A percentile compares a stretch with the other conserved stretches of the same genome.
phyloP scores from a whole-genome alignment of 164 flowering plant species.

The Cinnamomum chago region DNA sequence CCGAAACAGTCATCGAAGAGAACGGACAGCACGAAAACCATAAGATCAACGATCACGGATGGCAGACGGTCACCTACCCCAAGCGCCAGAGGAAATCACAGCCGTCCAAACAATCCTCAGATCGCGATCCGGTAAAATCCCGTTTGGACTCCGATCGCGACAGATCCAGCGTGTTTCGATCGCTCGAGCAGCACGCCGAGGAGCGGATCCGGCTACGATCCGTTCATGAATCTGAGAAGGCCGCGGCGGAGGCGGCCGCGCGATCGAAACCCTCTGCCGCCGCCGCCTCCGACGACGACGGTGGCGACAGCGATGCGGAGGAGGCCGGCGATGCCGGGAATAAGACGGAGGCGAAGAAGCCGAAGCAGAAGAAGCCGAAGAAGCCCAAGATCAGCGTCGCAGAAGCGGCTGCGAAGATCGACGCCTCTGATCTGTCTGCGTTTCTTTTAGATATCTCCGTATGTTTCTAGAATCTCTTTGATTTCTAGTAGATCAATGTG shows the following conservation, averaged over 20 bases:
- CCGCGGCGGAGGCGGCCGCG: conserved; percentile 17
- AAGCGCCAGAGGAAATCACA: conserved; percentile 38
- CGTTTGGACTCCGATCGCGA: background rate
- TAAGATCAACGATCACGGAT: conserved; percentile 48
- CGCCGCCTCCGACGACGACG: conserved; percentile 15
- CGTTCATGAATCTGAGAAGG: conserved; percentile 29
- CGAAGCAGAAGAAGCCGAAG: conserved; percentile 40
- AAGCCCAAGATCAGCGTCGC: conserved; percentile 44
- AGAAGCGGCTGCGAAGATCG: conserved; percentile 46
- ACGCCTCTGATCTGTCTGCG: conserved; percentile 32
- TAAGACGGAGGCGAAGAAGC: conserved; percentile 24
- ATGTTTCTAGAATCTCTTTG: conserved; percentile 11
- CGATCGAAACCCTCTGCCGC: conserved; percentile 1
- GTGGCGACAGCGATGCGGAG: conserved; percentile 18
- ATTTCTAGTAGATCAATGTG: too few relatives aligned
- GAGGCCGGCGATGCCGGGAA: conserved; percentile 12
- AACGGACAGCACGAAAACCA: background rate
- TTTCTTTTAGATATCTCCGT: conserved; percentile 60
- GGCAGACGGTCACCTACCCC: conserved; percentile 78
- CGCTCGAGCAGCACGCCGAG: conserved; percentile 38
- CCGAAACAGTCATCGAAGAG: background rate
- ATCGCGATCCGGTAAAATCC: background rate
- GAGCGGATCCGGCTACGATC: conserved; percentile 28
- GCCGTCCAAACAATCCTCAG: conserved; percentile 6
- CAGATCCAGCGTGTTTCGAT: conserved; percentile 29